These are phyloP conservation scores for Dryadomyces quercivorus DNA, from an alignment of 2,329 filamentous ascomycete genomes.

Conservation along the genomic window DNA sequence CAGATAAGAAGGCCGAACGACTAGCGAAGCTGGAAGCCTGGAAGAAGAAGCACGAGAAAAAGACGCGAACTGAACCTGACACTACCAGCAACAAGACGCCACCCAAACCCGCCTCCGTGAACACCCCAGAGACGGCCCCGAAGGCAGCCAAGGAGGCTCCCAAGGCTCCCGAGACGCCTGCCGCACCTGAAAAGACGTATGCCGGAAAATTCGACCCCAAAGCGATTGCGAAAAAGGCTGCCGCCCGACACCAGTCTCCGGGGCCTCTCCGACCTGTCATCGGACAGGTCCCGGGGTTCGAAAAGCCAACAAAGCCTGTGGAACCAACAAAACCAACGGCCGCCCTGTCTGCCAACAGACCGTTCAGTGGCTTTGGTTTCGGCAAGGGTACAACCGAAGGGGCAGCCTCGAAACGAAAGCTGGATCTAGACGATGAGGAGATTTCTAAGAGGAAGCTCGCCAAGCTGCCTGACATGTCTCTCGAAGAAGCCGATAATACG, in stretches of 20 bases:
- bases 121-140: not conserved
- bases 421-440: conserved; percentile 83
- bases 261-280: conserved; percentile 34
- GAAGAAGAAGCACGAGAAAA: conserved; percentile 80
- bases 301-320: conserved; percentile 13
- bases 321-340: not conserved
- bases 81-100: conserved; percentile 47
- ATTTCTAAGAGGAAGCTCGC: conserved; percentile 77
- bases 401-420: conserved; percentile 54
- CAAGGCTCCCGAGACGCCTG: conserved; percentile 20
- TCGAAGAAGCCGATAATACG: conserved; percentile 49
- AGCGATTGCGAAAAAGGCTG: conserved; percentile 68
- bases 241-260: conserved; percentile 43
- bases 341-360: conserved; percentile 31
- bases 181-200: conserved; percentile 47
- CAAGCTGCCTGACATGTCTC: conserved; percentile 68
- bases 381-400: conserved; percentile 48
- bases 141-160: conserved; percentile 6
- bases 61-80: conserved; percentile 59
- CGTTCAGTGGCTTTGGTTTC: conserved; percentile 75
- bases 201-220: conserved; percentile 80
- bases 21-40: conserved; percentile 76
- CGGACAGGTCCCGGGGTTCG: conserved; percentile 22
- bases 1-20: conserved; percentile 68
- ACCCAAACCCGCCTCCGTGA: too few relatives aligned